Evolutionary conservation across 352 stramenopile genomes (phyloP).

Genomic region (Phytophthora pluvialis): DNA sequence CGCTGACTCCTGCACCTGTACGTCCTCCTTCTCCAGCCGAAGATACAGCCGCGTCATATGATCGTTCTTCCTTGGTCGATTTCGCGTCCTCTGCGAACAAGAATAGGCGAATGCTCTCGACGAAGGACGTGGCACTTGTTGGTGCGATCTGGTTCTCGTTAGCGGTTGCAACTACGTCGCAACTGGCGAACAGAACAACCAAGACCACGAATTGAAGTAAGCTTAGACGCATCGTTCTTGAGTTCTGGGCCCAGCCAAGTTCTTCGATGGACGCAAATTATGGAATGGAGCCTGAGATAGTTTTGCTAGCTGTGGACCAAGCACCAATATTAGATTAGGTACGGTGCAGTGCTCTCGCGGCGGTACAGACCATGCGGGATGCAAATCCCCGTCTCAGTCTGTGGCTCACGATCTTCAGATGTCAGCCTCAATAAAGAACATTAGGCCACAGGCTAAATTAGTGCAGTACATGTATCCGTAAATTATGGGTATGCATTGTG

Average conservation of each 20-base stretch:
- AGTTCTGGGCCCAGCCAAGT: background rate
- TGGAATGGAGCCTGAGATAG: conserved; percentile 2
- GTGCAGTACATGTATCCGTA: too few species aligned
- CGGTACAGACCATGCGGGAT: background rate
- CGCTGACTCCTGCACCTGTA: conserved; percentile 11
- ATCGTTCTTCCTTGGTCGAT: conserved; percentile 9
- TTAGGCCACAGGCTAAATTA: too few species aligned
- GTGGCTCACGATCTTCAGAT: background rate
- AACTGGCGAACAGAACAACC: background rate
- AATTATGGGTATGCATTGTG: too few species aligned
- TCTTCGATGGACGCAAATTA: conserved; percentile 2
- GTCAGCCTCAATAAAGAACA: too few species aligned
- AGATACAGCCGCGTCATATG: conserved; percentile 2
- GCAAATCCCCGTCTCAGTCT: conserved; percentile 6
- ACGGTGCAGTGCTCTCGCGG: conserved; percentile 1
- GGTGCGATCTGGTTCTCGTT: background rate
- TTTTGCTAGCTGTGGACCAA: conserved; percentile 16
- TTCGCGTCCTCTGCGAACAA: background rate
- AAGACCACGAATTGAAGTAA: conserved; percentile 5
- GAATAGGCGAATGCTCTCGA: conserved; percentile 1
- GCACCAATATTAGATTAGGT: conserved; percentile 9
- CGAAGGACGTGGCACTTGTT: background rate
- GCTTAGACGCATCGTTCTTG: conserved; percentile 9
- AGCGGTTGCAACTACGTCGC: background rate
- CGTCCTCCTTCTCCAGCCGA: conserved; percentile 17